Percentiles rank a stretch among this genome's conserved stretches.
These are phyloP conservation scores for Acanthochlamys bracteata DNA, from an alignment of 106 monocot species.

Conservation along the genomic window DNA sequence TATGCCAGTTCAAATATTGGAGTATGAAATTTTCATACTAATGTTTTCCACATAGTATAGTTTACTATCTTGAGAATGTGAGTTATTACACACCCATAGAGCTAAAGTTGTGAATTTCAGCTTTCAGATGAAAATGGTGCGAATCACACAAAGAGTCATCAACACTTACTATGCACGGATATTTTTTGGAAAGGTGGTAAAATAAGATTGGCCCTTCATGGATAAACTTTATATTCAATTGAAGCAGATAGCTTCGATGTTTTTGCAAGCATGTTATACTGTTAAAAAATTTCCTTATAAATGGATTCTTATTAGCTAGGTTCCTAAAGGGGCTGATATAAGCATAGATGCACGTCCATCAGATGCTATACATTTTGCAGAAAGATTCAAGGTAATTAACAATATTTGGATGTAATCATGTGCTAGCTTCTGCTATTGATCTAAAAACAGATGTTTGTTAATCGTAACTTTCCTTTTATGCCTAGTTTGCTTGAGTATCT, in stretches of 20 bases:
- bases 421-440: background rate
- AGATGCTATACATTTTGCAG: conserved; percentile 59
- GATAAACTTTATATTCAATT: background rate
- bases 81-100: background rate
- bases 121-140: conserved; percentile 63
- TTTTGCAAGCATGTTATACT: no score
- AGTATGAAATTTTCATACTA: no score
- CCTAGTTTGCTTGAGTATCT: no score
- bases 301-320: conserved; percentile 19
- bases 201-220: background rate
- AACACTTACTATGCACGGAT: conserved; percentile 52
- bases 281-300: no score
- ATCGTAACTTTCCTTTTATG: no score
- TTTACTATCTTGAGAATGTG: background rate
- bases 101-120: background rate
- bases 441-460: no score
- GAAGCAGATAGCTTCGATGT: no score
- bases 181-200: conserved; percentile 49
- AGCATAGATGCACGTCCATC: conserved; percentile 57
- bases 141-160: conserved; percentile 47
- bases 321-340: conserved; percentile 17
- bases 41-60: no score
- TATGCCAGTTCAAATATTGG: no score
- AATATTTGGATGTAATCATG: background rate
- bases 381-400: conserved; percentile 40